Evolutionary conservation across 176 grass and related monocot species (phyloP).

Genomic region (Hyparrhenia diplandra): DNA sequence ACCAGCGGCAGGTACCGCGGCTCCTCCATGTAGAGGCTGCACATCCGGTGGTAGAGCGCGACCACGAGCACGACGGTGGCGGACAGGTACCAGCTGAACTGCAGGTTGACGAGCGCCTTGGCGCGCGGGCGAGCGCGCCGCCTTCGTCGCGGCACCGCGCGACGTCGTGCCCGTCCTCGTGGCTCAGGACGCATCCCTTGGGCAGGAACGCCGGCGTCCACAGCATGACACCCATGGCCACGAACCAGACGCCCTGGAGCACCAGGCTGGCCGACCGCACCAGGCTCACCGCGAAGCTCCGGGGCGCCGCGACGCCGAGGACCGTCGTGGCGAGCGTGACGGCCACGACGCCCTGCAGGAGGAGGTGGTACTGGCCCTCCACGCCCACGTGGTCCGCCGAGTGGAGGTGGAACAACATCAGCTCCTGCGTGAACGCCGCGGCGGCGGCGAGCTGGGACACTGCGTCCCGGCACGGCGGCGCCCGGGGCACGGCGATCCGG

Average conservation of each 20-base stretch:
- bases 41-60: slow-evolving; percentile 15
- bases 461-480: slow-evolving; percentile 31
- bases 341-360: slow-evolving; percentile 58
- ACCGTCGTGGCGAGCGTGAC: slow-evolving; percentile 54
- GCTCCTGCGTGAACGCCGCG: slow-evolving; percentile 54
- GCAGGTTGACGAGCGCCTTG: slow-evolving; percentile 40
- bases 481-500: background rate
- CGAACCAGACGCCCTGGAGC: slow-evolving; percentile 71
- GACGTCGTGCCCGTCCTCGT: slow-evolving; percentile 56
- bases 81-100: slow-evolving; percentile 46
- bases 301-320: slow-evolving; percentile 37
- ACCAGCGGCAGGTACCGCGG: slow-evolving; percentile 24
- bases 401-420: slow-evolving; percentile 66
- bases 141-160: slow-evolving; percentile 54
- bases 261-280: slow-evolving; percentile 55
- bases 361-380: slow-evolving; percentile 73
- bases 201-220: slow-evolving; percentile 64
- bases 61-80: slow-evolving; percentile 8
- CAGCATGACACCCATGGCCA: slow-evolving; percentile 76
- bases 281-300: slow-evolving; percentile 59
- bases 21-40: slow-evolving; percentile 21
- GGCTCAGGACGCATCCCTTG: slow-evolving; percentile 66
- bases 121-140: slow-evolving; percentile 30
- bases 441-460: slow-evolving; percentile 42
- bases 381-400: slow-evolving; percentile 70